These are phyloP conservation scores for Plasmodium blacklocki DNA, from an alignment of 169 alveolate species.

Conservation along the genomic window DNA sequence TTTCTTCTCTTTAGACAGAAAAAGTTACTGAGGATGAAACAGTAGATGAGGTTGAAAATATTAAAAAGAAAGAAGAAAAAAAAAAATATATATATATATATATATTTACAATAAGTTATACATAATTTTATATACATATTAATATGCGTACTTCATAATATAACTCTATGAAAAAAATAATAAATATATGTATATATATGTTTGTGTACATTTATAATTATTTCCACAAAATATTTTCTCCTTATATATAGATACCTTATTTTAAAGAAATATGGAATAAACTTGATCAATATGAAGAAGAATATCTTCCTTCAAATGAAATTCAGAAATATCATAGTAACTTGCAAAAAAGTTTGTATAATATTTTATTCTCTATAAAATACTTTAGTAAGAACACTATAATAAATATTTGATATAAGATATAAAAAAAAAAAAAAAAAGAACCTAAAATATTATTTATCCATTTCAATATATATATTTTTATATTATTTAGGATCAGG, in stretches of 20 bases:
- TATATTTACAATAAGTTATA: no score
- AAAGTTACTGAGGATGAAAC: background rate
- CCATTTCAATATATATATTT: no score
- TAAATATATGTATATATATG: no score
- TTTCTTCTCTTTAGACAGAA: background rate
- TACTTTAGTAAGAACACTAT: slow-evolving; percentile 50
- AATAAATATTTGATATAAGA: no score
- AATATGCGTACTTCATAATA: no score
- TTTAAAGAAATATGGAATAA: slow-evolving; percentile 52
- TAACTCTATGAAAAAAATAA: no score
- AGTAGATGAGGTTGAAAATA: background rate
- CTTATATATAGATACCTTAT: slow-evolving; percentile 28
- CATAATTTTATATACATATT: no score
- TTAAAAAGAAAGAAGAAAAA: background rate
- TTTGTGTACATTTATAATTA: background rate
- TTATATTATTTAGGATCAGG: no score
- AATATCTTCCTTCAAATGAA: slow-evolving; percentile 58
- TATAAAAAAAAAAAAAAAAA: no score
- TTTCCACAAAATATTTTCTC: background rate
- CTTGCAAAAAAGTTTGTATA: slow-evolving; percentile 55
- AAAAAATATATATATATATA: background rate
- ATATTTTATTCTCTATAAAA: slow-evolving; percentile 62
- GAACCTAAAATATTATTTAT: no score
- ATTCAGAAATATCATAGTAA: slow-evolving; percentile 22
- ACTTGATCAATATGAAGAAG: slow-evolving; percentile 48